phyloP scores from a whole-genome alignment of 345 rosid genomes.

The Erucastrum elatum region DNA sequence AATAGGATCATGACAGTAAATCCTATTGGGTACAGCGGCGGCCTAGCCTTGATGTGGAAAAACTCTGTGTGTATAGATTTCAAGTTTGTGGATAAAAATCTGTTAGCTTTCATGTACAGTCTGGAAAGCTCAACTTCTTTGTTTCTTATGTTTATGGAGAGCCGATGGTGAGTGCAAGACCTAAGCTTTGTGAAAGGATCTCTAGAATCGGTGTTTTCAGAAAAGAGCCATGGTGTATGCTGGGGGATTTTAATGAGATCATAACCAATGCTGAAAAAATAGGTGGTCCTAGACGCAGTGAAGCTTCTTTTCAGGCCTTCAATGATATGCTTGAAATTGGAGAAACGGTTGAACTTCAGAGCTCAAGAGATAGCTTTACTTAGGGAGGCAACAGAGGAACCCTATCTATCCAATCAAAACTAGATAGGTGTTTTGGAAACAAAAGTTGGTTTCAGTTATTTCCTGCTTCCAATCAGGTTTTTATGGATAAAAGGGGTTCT shows the following conservation, averaged over 20 bases:
- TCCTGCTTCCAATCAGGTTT: not conserved
- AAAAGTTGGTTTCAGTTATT: not conserved
- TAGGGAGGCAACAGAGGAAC: not conserved
- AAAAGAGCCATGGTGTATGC: not conserved
- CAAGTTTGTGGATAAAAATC: too few species aligned
- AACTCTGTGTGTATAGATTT: too few species aligned
- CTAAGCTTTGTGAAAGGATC: not conserved
- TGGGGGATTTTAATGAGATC: not conserved
- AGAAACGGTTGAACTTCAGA: not conserved
- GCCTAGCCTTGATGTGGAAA: too few species aligned
- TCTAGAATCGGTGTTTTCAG: not conserved
- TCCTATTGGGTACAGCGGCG: too few species aligned
- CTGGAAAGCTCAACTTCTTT: too few species aligned
- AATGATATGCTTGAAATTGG: not conserved
- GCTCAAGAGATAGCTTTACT: not conserved
- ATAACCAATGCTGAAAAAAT: not conserved
- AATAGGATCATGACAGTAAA: too few species aligned
- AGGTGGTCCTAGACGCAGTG: not conserved
- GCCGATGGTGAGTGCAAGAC: not conserved
- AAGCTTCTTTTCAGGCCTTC: not conserved
- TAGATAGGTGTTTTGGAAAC: not conserved
- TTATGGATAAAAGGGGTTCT: not conserved
- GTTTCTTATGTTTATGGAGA: not conserved
- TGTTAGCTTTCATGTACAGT: too few species aligned
- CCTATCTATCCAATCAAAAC: not conserved